Evolutionary conservation across 768 basidiomycete genomes (phyloP).

Genomic region (Paxillus ammoniavirescens): DNA sequence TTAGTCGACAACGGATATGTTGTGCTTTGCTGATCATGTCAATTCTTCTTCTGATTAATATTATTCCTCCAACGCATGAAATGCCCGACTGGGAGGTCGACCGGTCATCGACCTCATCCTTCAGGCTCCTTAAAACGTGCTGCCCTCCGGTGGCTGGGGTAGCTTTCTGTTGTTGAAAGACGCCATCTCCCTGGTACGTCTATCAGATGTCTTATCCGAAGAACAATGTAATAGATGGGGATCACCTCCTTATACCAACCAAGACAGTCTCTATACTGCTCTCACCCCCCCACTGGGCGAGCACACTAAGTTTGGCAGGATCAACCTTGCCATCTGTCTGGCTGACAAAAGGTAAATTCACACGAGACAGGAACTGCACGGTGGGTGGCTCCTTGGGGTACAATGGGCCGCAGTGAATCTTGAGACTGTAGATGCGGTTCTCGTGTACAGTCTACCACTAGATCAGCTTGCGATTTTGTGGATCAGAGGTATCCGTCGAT

Average conservation of each 20-base stretch:
- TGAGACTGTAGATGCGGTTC: conserved; percentile 96
- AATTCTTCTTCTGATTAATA: conserved; percentile 12
- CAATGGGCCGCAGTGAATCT: conserved; percentile 74
- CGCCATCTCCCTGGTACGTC: conserved; percentile 81
- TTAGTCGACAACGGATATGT: conserved; percentile 9
- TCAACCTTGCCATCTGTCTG: conserved; percentile 78
- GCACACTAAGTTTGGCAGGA: conserved; percentile 62
- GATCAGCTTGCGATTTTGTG: conserved; percentile 16
- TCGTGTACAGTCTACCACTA: conserved; percentile 84
- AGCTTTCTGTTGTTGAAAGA: conserved; percentile 88
- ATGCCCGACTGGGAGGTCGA: not conserved
- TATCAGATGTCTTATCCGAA: conserved; percentile 4
- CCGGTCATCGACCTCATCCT: too few species aligned
- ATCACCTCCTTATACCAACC: conserved; percentile 87
- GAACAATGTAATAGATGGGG: not conserved
- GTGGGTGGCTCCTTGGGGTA: conserved; percentile 80
- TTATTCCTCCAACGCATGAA: conserved; percentile 7
- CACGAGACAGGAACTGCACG: conserved; percentile 83
- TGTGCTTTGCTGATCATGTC: conserved; percentile 6
- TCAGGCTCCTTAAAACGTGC: conserved; percentile 46
- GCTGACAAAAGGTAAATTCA: conserved; percentile 92
- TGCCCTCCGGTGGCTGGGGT: conserved; percentile 92
- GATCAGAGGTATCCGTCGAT: conserved; percentile 2
- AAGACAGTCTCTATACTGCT: conserved; percentile 85
- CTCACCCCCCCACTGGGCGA: conserved; percentile 72